A percentile compares a stretch with the other conserved stretches of the same genome.
phyloP scores from a whole-genome alignment of 2,329 filamentous ascomycete species.

The Alternaria sp. region DNA sequence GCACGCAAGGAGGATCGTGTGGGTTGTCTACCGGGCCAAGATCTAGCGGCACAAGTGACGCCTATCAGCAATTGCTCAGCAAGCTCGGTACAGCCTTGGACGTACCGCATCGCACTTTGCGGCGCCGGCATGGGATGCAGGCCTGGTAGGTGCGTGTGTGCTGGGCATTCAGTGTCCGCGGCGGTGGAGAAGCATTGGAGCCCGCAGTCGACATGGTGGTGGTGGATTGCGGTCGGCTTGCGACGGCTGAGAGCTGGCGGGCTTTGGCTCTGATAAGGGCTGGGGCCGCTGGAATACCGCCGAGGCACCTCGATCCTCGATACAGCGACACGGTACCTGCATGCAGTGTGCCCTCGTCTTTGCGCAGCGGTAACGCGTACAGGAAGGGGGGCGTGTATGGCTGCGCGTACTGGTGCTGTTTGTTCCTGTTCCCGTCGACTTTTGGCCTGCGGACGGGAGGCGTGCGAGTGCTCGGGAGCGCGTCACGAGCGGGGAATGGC shows the following conservation, averaged over 20 bases:
- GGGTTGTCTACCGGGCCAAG: slow-evolving; percentile 79
- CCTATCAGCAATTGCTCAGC: slow-evolving; percentile 31
- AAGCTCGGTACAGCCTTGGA: slow-evolving; percentile 14
- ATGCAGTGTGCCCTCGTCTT: slow-evolving; percentile 15
- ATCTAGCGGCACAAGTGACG: slow-evolving; percentile 36
- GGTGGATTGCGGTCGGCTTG: slow-evolving; percentile 25
- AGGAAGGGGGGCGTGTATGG: slow-evolving; percentile 23
- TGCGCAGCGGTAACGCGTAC: slow-evolving; percentile 22
- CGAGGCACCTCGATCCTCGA: slow-evolving; percentile 5
- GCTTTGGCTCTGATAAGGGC: slow-evolving; percentile 17
- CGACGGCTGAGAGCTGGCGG: slow-evolving; percentile 26
- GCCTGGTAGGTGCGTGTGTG: slow-evolving; percentile 55
- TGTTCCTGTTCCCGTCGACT: slow-evolving; percentile 10
- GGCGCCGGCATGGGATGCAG: slow-evolving; percentile 63
- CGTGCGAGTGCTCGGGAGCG: slow-evolving; percentile 5
- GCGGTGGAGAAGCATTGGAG: slow-evolving; percentile 38
- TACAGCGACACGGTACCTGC: slow-evolving; percentile 20
- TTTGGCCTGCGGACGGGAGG: slow-evolving; percentile 6
- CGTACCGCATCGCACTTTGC: slow-evolving; percentile 66
- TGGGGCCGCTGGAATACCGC: slow-evolving; percentile 10
- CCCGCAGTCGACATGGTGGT: slow-evolving; percentile 33
- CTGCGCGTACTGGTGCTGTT: slow-evolving; percentile 11
- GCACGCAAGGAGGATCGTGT: slow-evolving; percentile 89
- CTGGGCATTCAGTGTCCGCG: slow-evolving; percentile 26
- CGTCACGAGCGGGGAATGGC: slow-evolving; percentile 20